Evolutionary conservation across 345 rosid genomes (phyloP).

Genomic region (Populus davidiana): DNA sequence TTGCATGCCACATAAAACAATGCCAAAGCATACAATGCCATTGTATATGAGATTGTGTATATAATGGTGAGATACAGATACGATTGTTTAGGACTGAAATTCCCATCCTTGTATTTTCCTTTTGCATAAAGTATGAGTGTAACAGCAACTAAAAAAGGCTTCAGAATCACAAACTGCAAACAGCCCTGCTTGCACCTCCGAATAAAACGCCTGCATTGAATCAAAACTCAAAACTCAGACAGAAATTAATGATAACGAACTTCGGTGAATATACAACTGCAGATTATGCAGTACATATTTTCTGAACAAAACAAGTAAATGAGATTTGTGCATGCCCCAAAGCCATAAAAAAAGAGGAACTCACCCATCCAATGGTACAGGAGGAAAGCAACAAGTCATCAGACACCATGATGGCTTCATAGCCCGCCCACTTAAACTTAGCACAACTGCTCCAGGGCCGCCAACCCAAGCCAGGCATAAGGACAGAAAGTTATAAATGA

Average conservation of each 20-base stretch:
- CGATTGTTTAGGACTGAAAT: conserved; percentile 82
- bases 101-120: conserved; percentile 94
- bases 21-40: conserved; percentile 83
- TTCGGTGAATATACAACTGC: not conserved
- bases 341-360: conserved; percentile 18
- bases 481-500: conserved; percentile 86
- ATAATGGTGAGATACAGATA: conserved; percentile 91
- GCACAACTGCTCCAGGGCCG: conserved; percentile 91
- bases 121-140: conserved; percentile 89
- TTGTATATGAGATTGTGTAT: conserved; percentile 81
- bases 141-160: conserved; percentile 85
- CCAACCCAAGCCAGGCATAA: conserved; percentile 98
- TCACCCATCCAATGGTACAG: conserved; percentile 85
- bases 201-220: conserved; percentile 70
- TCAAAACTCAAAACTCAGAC: conserved; percentile 4
- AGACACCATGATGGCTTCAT: conserved; percentile 76
- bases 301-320: not conserved
- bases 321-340: not conserved
- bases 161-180: conserved; percentile 91
- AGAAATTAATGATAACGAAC: not conserved
- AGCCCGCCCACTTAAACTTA: conserved; percentile 82
- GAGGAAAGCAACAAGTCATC: conserved; percentile 94
- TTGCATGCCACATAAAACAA: conserved; percentile 94
- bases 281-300: not conserved
- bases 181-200: conserved; percentile 99